Evolutionary conservation across 1,284 basidiomycete genomes (phyloP).

Genomic region (Agaricales sp.): DNA sequence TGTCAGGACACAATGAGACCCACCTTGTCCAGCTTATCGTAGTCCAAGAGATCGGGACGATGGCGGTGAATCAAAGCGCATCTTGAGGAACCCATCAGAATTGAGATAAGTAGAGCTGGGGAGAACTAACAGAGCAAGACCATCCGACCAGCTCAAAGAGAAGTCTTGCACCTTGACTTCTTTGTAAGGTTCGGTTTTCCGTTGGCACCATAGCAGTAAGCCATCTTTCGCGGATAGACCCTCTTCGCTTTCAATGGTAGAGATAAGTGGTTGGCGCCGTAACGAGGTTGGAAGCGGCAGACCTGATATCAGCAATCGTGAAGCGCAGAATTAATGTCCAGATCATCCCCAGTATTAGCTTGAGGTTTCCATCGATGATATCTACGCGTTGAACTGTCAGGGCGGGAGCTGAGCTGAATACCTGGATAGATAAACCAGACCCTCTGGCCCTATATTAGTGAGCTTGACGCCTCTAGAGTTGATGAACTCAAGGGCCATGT

Average conservation of each 20-base stretch:
- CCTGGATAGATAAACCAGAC: constrained; percentile 29
- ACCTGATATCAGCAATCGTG: constrained; percentile 97
- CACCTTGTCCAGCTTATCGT: constrained; percentile 75
- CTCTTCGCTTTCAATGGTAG: constrained; percentile 71
- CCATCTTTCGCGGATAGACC: constrained; percentile 96
- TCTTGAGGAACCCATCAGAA: constrained; percentile 29
- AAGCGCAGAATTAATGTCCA: constrained; percentile 97
- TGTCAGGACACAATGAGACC: constrained; percentile 7
- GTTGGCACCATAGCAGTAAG: constrained; percentile 93
- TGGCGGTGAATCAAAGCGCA: constrained; percentile 97
- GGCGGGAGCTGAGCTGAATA: constrained; percentile 2
- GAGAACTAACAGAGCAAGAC: constrained; percentile 80
- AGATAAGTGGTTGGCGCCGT: constrained; percentile 7
- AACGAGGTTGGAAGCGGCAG: constrained; percentile 17
- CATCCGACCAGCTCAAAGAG: constrained; percentile 86
- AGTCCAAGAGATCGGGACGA: constrained; percentile 91
- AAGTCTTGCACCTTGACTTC: constrained; percentile 94
- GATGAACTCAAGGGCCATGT: constrained; percentile 93
- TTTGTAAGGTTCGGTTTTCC: constrained; percentile 87
- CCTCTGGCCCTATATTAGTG: constrained; percentile 96
- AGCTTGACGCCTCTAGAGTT: constrained; percentile 89
- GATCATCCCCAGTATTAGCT: constrained; percentile 97
- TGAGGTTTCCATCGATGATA: constrained; percentile 95
- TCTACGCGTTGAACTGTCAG: constrained; percentile 35
- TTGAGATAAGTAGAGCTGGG: constrained; percentile 3